phyloP scores from a whole-genome alignment of 148 eudicot genomes.

The Camellia sinensis region DNA sequence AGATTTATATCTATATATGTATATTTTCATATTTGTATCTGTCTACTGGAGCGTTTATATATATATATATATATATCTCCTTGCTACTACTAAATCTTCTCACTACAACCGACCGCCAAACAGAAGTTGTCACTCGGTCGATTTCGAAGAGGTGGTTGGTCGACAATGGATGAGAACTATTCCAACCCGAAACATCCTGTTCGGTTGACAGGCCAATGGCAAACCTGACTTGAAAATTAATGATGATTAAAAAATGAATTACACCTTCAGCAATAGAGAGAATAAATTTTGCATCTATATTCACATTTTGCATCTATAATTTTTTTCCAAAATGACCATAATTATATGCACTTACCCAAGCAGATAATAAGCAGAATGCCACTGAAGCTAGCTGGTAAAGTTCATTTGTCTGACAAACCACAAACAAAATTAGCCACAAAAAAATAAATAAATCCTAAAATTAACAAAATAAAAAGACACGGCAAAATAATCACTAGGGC shows the following conservation, averaged over 20 bases:
- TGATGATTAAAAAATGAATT: not conserved
- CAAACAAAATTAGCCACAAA: slow-evolving; percentile 6
- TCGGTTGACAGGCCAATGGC: not conserved
- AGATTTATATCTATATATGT: too few species aligned
- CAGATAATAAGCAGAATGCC: slow-evolving; percentile 97
- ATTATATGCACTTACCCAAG: slow-evolving; percentile 68
- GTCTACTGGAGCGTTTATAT: too few species aligned
- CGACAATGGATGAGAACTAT: too few species aligned
- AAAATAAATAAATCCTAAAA: not conserved
- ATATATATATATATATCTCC: too few species aligned
- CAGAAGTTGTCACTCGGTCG: too few species aligned
- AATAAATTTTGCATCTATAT: not conserved
- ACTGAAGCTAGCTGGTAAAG: slow-evolving; percentile 96
- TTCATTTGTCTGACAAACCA: slow-evolving; percentile 79
- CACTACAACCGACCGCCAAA: too few species aligned
- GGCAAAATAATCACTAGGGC: not conserved
- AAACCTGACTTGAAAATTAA: not conserved
- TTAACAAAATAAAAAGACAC: slow-evolving; percentile 1
- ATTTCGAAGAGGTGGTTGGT: too few species aligned
- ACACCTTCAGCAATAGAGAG: not conserved
- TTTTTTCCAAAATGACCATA: not conserved
- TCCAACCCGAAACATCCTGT: too few species aligned
- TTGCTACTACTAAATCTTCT: too few species aligned
- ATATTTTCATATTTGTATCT: too few species aligned
- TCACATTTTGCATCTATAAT: too few species aligned